Conservation (phyloP, 371 early-diverging fungal genomes). For the Umbelopsis sp. region DNA sequence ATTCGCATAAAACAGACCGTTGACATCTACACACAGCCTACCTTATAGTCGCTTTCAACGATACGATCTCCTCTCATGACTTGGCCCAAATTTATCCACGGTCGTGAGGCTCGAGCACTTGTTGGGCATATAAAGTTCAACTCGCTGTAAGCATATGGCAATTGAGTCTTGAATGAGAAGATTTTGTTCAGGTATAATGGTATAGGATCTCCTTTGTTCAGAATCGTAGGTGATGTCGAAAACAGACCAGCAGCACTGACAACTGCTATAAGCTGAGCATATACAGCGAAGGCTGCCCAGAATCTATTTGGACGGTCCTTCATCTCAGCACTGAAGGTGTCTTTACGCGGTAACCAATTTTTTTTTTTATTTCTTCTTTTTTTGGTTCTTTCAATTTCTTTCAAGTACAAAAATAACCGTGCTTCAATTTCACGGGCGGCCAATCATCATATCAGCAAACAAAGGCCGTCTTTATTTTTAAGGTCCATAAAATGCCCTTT, state of each 20-base stretch:
- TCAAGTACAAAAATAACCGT: too few relatives aligned
- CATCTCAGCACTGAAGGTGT: conserved; percentile 1
- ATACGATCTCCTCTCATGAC: conserved; percentile 46
- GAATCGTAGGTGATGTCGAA: conserved; percentile 21
- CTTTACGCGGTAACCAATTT: background rate
- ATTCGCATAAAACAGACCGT: background rate
- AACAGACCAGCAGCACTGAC: background rate
- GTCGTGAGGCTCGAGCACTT: conserved; percentile 26
- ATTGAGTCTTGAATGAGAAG: conserved; percentile 42
- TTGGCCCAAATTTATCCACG: conserved; percentile 34
- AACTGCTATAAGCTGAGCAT: background rate
- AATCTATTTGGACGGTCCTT: background rate
- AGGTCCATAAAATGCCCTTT: too few relatives aligned
- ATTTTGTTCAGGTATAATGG: conserved; percentile 47
- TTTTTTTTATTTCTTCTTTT: too few relatives aligned
- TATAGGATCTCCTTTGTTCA: conserved; percentile 37
- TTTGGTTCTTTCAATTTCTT: too few relatives aligned
- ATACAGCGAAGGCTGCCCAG: conserved; percentile 5
- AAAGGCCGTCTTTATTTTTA: too few relatives aligned
- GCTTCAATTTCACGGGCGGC: background rate
- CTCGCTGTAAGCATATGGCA: conserved; percentile 37
- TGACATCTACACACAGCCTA: conserved; percentile 19
- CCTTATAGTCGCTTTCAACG: conserved; percentile 44
- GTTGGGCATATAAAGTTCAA: conserved; percentile 44
- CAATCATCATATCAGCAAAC: background rate